Base-by-base conservation (phyloP, 2,329 filamentous ascomycete species). In the Juglanconis sp. region DNA sequence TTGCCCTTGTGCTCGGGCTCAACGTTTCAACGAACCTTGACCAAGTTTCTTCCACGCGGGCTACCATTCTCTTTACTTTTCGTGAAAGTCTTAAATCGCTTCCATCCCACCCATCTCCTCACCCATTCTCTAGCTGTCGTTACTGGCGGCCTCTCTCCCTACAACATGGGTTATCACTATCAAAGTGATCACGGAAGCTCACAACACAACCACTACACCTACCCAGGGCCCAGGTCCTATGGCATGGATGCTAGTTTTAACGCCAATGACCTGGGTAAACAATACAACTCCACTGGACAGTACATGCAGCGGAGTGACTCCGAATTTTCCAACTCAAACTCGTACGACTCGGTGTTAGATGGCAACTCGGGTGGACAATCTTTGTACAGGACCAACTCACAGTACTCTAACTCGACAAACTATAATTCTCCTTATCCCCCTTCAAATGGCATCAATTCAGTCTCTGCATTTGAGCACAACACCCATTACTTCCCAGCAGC, bases 301-400 rank as follows among this genome's bases (percentile, higher is more conserved):
- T 38, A 34, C 30, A 52, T 61, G 47, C 57, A 63, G 34, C 49
- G 58, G 31, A 61, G 61, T 5, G 34, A 48, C 11, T 61, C 61
- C 6, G 32, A 24, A 24, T 34, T 38, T 13, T 61, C 61, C 24
- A 48, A 48, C n/a, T 36, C 47, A 13, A 44, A n/a, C 13, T 15
- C n/a, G 5, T 10, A 34, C 31, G 31, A 57, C 31, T 11, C 17
- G 24, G 9, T 24, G n/a, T 15, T 42, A 13, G n/a, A 42, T 42
- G 38, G n/a, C 46, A 30, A 48, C 17, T 48, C 5, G 8, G 42
- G 15, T 31, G 46, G 17, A 31, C 24, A 30, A 6, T 48, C 8
- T 11, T 31, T 48, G 46, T 48, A 48, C 46, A 48, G 46, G 17
- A 9, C 31, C 13, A 31, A 11, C 17, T 48, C 46, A 24, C 17